A percentile compares a stretch with the other conserved stretches of the same genome.
Conservation (phyloP, 257 asterid species). For the Solanum rostratum region DNA sequence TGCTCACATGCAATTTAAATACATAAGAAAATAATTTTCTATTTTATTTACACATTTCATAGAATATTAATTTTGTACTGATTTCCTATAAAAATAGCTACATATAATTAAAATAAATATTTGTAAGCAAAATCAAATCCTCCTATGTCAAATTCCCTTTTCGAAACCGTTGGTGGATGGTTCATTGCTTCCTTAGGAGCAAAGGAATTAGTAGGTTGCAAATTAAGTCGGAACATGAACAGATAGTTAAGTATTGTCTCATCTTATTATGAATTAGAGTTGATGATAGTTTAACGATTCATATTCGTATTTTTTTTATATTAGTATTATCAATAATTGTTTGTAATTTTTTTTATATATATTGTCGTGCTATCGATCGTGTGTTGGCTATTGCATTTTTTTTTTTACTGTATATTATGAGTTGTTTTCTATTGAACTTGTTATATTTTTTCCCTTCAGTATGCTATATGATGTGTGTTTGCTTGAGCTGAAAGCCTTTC, state of each 20-base stretch:
- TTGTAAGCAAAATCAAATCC: neutral
- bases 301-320: too few relatives aligned
- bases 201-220: neutral
- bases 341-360: too few relatives aligned
- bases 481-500: too few relatives aligned
- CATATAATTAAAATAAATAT: neutral
- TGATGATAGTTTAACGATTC: too few relatives aligned
- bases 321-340: neutral
- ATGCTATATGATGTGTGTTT: too few relatives aligned
- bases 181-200: neutral
- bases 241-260: too few relatives aligned
- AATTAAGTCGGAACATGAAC: too few relatives aligned
- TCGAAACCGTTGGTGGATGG: neutral
- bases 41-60: neutral
- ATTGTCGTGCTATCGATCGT: neutral
- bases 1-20: neutral
- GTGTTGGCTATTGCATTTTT: too few relatives aligned
- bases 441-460: too few relatives aligned
- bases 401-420: too few relatives aligned
- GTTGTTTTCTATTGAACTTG: too few relatives aligned
- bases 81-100: neutral
- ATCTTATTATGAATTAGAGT: too few relatives aligned
- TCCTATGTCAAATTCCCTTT: neutral
- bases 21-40: neutral
- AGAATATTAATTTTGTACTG: neutral